Conservation (phyloP, 768 basidiomycete genomes). For the Russula ochroleuca region DNA sequence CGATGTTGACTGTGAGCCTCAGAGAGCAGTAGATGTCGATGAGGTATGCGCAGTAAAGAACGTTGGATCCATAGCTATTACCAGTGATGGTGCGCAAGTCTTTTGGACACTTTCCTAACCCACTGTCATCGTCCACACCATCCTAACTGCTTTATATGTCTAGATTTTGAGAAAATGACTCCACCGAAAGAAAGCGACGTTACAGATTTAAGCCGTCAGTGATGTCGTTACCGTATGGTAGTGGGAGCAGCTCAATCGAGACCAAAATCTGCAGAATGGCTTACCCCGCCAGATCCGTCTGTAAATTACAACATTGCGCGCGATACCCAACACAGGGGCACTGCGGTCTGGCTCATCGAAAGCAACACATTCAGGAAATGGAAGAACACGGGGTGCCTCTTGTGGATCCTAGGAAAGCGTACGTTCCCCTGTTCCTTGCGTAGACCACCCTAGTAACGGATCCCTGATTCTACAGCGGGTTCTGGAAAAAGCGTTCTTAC, state of each 20-base stretch:
- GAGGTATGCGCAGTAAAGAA: neutral
- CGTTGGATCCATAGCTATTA: neutral
- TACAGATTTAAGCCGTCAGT: neutral
- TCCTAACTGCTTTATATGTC: neutral
- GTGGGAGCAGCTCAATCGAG: neutral
- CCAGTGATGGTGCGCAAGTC: neutral
- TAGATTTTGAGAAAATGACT: neutral
- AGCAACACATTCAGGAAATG: neutral
- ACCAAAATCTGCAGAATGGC: neutral
- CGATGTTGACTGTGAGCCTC: no score
- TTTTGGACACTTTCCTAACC: no score
- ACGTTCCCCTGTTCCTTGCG: neutral
- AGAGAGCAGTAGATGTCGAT: neutral
- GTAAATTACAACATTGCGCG: neutral
- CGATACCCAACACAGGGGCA: neutral
- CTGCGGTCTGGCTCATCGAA: neutral
- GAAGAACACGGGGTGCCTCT: neutral
- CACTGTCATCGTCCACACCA: neutral
- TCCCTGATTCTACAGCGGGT: neutral
- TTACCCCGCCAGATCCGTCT: neutral
- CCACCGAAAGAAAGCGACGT: neutral
- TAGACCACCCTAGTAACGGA: neutral
- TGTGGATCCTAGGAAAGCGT: constrained; percentile 5
- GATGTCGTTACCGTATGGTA: neutral
- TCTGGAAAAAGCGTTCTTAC: neutral